Percentiles rank a stretch among this genome's conserved stretches.
These are phyloP conservation scores for Pyrus hybrid DNA, from an alignment of 331 rosid genomes.

Conservation along the genomic window DNA sequence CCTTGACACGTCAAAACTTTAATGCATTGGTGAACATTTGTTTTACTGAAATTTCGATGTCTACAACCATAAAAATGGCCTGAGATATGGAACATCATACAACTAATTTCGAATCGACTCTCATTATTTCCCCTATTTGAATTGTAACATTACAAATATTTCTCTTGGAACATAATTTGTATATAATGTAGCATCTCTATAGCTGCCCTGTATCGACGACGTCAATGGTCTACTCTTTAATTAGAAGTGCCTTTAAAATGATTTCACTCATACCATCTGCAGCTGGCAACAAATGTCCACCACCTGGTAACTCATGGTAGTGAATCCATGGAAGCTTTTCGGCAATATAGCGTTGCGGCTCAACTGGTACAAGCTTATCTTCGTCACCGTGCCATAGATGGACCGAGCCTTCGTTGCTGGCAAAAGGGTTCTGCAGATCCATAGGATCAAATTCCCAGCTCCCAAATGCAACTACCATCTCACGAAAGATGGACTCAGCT, in stretches of 20 bases:
- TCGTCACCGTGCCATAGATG: conserved; percentile 58
- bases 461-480: conserved; percentile 33
- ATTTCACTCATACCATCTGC: conserved; percentile 21
- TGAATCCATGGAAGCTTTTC: conserved; percentile 42
- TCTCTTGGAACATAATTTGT: not conserved
- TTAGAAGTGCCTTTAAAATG: conserved; percentile 19
- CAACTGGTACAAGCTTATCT: conserved; percentile 35
- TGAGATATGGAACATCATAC: no score
- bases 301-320: conserved; percentile 44
- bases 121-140: not conserved
- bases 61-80: no score
- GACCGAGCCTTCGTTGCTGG: conserved; percentile 24
- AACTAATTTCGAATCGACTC: not conserved
- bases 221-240: conserved; percentile 10
- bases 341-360: conserved; percentile 29
- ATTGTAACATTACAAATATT: not conserved
- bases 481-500: conserved; percentile 30
- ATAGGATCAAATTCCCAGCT: conserved; percentile 46
- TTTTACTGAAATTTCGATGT: no score
- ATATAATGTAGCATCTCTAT: not conserved
- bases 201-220: not conserved
- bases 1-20: no score
- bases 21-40: no score
- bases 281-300: conserved; percentile 31
- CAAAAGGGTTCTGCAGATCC: conserved; percentile 36